Evolutionary conservation across 352 stramenopile genomes (phyloP), one percentile per base, ranked within the genome.

Genomic region (Globisporangium nunn): DNA sequence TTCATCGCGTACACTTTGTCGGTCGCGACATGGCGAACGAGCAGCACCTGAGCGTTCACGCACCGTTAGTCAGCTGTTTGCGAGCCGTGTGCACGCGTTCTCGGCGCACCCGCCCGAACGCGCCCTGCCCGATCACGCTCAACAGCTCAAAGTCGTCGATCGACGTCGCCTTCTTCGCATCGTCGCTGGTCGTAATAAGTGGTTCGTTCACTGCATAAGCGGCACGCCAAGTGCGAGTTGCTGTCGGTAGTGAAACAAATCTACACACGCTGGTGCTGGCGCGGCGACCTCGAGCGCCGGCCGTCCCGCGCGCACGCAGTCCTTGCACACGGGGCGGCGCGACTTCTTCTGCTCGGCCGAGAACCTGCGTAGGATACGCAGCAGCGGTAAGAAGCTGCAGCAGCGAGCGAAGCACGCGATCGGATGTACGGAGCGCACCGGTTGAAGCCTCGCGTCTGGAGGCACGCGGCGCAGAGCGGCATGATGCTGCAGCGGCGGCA

Each of bases 91-190:
- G 7, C 11, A 18, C 15, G 33, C 6, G 6, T n/a, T 4, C 4
- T 0, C 7, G 4, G 54, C 52, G 30, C 12, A 81, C 76, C 70
- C 83, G 85, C 40, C 78, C 81, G 45, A 91, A 91, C n/a, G 81
- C 77, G 18, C 81, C 81, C 59, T 91, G 81, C 5, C 81, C 81
- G 47, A 99, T 98, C n/a, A 99, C 93, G 54, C 90, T 97, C 18
- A 99, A 75, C 31, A 99, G 68, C 59, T 98, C 76, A 72, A 99
- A 99, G 72, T 99, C 96, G 30, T 95, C 88, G 12, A 98, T 78
- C 18, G 67, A 78, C 29, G 85, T 72, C 5, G 64, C 63, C 54
- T 82, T 82, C 61, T 77, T 73, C 29, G 67, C 52, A 12, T 50
- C 52, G 4, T 28, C 62, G 14, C 45, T 56, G 23, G 1, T 23